phyloP scores from a whole-genome alignment of 352 stramenopile genomes.

The Globisporangium yorkense region DNA sequence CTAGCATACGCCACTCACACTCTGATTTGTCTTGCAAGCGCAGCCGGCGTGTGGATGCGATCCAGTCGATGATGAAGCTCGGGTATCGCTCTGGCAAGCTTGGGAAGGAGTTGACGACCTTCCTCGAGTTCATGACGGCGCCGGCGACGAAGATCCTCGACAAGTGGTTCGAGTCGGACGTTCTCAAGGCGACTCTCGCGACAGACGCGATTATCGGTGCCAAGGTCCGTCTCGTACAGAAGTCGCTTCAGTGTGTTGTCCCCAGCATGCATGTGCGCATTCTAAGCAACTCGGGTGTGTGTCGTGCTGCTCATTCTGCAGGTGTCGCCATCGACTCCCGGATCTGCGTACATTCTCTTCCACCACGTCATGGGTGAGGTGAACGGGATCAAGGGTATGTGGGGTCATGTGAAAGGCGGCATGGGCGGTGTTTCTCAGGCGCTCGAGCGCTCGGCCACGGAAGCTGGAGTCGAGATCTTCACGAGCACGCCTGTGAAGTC shows the following conservation, averaged over 20 bases:
- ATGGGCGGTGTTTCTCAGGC: conserved; percentile 83
- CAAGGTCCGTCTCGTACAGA: conserved; percentile 29
- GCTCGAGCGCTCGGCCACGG: conserved; percentile 48
- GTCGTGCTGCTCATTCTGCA: conserved; percentile 9
- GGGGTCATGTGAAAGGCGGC: conserved; percentile 87
- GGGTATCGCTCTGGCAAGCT: conserved; percentile 62
- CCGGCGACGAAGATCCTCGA: conserved; percentile 85
- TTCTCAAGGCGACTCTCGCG: conserved; percentile 88
- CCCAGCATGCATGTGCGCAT: not conserved
- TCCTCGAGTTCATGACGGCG: conserved; percentile 86
- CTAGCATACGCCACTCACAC: not conserved
- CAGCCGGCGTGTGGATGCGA: conserved; percentile 58
- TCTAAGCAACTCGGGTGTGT: not conserved
- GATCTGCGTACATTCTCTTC: conserved; percentile 88
- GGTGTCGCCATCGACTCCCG: conserved; percentile 76
- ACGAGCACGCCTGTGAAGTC: conserved; percentile 58
- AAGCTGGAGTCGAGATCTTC: conserved; percentile 65
- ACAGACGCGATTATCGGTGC: conserved; percentile 90
- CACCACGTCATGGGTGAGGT: conserved; percentile 92
- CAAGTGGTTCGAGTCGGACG: conserved; percentile 88
- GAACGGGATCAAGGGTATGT: conserved; percentile 82
- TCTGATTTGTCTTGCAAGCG: not conserved
- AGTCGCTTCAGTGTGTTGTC: not conserved
- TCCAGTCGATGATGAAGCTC: conserved; percentile 58
- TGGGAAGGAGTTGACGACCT: conserved; percentile 68